These are phyloP conservation scores for Solanum chiquidenum DNA, from an alignment of 257 asterid genomes.

Conservation along the genomic window DNA sequence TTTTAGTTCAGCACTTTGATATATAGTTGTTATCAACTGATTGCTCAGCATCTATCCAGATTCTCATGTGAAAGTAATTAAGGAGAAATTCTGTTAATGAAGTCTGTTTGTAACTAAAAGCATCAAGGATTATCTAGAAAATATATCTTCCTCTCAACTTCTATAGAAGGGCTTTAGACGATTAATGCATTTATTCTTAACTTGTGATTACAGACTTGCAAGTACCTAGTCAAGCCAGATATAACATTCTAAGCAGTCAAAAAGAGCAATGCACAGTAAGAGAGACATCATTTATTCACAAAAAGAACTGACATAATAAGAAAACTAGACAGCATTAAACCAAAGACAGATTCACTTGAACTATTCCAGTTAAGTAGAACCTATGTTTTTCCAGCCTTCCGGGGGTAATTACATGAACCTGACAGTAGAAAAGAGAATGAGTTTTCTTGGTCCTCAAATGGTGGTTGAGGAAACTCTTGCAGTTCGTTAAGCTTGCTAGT, in stretches of 20 bases:
- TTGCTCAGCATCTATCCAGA: no score
- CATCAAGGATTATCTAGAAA: no score
- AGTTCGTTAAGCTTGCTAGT: slow-evolving; percentile 27
- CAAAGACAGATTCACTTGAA: background rate
- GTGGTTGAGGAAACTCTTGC: slow-evolving; percentile 54
- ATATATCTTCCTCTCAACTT: no score
- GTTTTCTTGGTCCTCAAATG: slow-evolving; percentile 57
- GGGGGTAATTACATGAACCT: slow-evolving; percentile 44
- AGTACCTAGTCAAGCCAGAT: background rate
- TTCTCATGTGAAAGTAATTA: background rate
- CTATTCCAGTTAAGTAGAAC: slow-evolving; percentile 17
- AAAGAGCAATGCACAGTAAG: background rate
- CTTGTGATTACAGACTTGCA: background rate
- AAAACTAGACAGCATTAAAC: background rate
- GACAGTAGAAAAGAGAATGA: slow-evolving; percentile 49
- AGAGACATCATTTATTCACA: background rate
- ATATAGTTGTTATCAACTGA: background rate
- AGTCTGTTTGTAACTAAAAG: background rate
- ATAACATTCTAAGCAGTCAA: background rate
- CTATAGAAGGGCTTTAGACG: no score
- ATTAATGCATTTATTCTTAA: no score
- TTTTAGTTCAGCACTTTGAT: background rate
- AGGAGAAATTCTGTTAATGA: background rate
- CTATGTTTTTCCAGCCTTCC: slow-evolving; percentile 25
- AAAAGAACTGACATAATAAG: background rate